A percentile compares a stretch with the other conserved stretches of the same genome.
Evolutionary conservation across 257 asterid species (phyloP).

Genomic region (Ehretia macrophylla): DNA sequence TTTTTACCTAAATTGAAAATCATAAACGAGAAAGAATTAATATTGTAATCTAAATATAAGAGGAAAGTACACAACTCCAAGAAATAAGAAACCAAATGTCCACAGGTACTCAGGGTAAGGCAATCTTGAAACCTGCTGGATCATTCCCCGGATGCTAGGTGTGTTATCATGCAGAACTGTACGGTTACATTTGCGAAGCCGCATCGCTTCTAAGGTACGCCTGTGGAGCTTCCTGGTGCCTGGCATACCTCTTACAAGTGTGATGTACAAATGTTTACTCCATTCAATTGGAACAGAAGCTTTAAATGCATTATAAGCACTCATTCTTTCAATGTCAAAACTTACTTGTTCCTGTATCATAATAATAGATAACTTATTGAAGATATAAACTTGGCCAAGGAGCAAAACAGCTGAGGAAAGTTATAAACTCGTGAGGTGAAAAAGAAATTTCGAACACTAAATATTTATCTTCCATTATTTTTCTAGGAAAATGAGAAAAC

Average conservation of each 20-base stretch:
- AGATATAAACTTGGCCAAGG: background rate
- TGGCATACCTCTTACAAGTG: conserved; percentile 95
- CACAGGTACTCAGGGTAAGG: background rate
- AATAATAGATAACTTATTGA: background rate
- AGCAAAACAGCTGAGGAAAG: background rate
- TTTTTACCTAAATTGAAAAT: conserved; percentile 46
- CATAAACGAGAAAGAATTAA: background rate
- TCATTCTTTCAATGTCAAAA: conserved; percentile 42
- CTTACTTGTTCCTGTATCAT: conserved; percentile 15
- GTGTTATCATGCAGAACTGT: conserved; percentile 80
- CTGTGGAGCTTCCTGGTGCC: conserved; percentile 93
- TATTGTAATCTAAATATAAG: background rate
- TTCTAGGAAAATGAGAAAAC: too few relatives aligned
- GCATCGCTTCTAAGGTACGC: conserved; percentile 89
- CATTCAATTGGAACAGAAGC: conserved; percentile 78
- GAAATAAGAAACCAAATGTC: background rate
- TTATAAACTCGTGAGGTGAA: background rate
- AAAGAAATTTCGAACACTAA: background rate
- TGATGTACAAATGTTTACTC: conserved; percentile 81
- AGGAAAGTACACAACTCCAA: background rate
- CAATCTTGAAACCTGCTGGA: conserved; percentile 64
- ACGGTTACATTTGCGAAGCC: conserved; percentile 83
- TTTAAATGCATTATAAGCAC: conserved; percentile 80
- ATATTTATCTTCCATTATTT: too few relatives aligned
- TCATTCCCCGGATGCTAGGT: conserved; percentile 88